Evolutionary conservation across 2,329 filamentous ascomycete genomes (phyloP), one percentile per base, ranked within the genome.

Genomic region (Fusarium camptoceras): DNA sequence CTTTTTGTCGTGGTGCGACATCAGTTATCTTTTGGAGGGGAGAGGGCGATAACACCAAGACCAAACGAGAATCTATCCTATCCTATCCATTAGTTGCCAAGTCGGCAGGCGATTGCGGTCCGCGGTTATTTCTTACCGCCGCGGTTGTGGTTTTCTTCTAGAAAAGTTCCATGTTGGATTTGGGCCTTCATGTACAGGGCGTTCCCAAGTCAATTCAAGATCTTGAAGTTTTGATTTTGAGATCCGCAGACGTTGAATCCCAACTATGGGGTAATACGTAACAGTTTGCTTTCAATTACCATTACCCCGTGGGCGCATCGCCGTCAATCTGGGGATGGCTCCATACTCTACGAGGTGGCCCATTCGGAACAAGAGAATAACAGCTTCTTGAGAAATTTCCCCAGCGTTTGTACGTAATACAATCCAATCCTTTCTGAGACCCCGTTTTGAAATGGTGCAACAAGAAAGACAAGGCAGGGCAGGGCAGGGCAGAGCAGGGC

Each of bases 351-450:
- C 62, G 46, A 34, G 64, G 50, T 63, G 57, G 59, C 34, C 41
- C 46, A 59, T 27, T 31, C 39, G 34, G 31, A 41, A 55, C 61
- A 44, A 64, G 55, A 43, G 51, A 58, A 55, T 24, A 56, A 64
- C 34, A 51, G 28, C 56, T 41, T 31, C 48, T 68, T 58, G 54
- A 65, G 61, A 28, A 51, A 66, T 43, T 68, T 68, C 59, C 50
- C 66, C 68, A 66, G 49, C 48, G 47, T 59, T 73, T 74, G 72
- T 75, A 74, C 72, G 72, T 74, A 74, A 74, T 68, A 50, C 24
- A 64, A 72, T 72, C 46, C 61, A 43, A 54, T 37, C 48, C 41
- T 57, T 58, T 28, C 56, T 70, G 37, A 31, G 55, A 54, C 27
- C 56, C 67, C 58, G 55, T 59, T 71, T 70, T 67, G 56, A 41